Conservation (phyloP, 352 stramenopile species). For the Phytophthora rubi region DNA sequence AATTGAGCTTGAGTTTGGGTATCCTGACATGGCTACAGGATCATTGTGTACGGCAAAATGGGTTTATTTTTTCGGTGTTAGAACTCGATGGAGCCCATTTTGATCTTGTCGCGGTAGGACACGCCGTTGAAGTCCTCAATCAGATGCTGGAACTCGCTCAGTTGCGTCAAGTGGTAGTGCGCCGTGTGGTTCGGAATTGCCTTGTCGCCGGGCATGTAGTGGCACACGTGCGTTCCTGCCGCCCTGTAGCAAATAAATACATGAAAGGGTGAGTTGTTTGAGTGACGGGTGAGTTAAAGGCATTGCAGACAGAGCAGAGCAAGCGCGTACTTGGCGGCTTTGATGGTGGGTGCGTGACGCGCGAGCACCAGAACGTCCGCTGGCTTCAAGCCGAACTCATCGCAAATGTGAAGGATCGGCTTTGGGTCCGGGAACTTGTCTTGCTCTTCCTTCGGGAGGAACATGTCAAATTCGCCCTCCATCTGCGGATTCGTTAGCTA, state of each 20-base stretch:
- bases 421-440: conserved; percentile 55
- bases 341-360: conserved; percentile 59
- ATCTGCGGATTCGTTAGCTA: conserved; percentile 46
- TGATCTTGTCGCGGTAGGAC: conserved; percentile 67
- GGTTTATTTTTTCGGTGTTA: conserved; percentile 6
- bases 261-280: background rate
- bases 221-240: conserved; percentile 62
- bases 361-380: conserved; percentile 64
- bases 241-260: conserved; percentile 32
- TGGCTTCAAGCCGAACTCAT: conserved; percentile 56
- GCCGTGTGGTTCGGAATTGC: conserved; percentile 80
- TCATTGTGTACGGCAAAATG: background rate
- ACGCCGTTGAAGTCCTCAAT: conserved; percentile 81
- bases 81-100: conserved; percentile 47
- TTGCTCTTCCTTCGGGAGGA: conserved; percentile 53
- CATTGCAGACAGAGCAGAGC: background rate
- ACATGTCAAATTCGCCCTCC: conserved; percentile 67
- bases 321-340: conserved; percentile 61
- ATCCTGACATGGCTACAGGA: background rate
- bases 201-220: conserved; percentile 70
- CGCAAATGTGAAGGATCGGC: conserved; percentile 56
- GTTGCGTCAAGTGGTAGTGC: conserved; percentile 66
- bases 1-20: background rate
- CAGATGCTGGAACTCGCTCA: conserved; percentile 73
- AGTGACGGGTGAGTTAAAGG: background rate